Conservation (phyloP, 129 eudicot species). For the Arctium minus region DNA sequence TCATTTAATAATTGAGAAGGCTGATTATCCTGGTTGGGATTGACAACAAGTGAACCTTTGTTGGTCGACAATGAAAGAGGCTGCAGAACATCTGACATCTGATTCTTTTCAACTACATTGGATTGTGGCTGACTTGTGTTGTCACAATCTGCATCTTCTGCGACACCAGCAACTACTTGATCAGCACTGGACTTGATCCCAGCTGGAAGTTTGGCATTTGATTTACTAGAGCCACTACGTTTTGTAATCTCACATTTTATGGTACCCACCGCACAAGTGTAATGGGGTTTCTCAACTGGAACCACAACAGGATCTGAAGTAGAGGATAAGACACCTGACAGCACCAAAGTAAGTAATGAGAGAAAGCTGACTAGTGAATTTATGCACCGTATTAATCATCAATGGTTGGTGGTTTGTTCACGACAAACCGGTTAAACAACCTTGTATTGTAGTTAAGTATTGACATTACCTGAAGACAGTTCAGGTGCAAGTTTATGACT, state of each 20-base stretch:
- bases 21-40: constrained; percentile 16
- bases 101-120: constrained; percentile 16
- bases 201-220: constrained; percentile 18
- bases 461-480: constrained; percentile 23
- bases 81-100: constrained; percentile 23
- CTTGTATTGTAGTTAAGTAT: neutral
- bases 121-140: neutral
- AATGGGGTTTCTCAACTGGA: constrained; percentile 31
- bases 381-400: neutral
- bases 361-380: neutral
- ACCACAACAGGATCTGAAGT: constrained; percentile 44
- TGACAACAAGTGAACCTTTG: constrained; percentile 6
- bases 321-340: constrained; percentile 35
- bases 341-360: neutral
- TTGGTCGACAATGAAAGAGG: constrained; percentile 13
- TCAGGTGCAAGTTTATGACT: constrained; percentile 27
- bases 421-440: neutral
- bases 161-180: constrained; percentile 21
- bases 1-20: constrained; percentile 15
- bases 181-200: constrained; percentile 16
- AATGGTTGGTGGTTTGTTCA: neutral
- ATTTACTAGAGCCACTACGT: constrained; percentile 18
- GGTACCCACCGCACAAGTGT: constrained; percentile 35
- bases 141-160: constrained; percentile 13
- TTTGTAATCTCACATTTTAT: constrained; percentile 40